Conservation (phyloP, 192 early-diverging fungal genomes). For the Powellomyces hirtus region DNA sequence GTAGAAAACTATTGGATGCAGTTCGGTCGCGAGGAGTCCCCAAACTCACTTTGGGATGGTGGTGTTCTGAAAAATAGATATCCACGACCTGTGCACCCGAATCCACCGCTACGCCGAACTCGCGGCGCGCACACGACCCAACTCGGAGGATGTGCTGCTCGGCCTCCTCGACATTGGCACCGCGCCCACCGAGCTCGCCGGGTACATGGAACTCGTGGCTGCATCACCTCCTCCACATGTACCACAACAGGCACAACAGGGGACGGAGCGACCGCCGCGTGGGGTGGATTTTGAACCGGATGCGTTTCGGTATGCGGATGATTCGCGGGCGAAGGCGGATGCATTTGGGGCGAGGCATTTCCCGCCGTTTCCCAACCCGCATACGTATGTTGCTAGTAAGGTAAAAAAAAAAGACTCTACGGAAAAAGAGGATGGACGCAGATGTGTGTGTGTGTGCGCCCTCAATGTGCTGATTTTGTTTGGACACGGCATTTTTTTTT, state of each 20-base stretch:
- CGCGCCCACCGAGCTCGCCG: not conserved
- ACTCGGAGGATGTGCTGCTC: constrained; percentile 5
- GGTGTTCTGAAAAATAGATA: not conserved
- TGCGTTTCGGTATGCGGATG: not conserved
- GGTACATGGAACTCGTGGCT: constrained; percentile 2
- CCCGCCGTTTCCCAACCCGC: constrained; percentile 20
- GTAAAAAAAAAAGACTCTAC: not conserved
- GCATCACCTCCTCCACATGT: no score
- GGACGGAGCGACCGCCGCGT: no score
- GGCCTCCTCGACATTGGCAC: constrained; percentile 6
- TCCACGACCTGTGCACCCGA: constrained; percentile 8
- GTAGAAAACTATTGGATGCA: not conserved
- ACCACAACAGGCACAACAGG: no score
- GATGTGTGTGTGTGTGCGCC: not conserved
- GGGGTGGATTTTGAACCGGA: constrained; percentile 1
- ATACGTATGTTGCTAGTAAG: constrained; percentile 10
- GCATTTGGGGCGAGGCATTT: not conserved
- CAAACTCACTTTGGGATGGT: not conserved
- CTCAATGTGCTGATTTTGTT: not conserved
- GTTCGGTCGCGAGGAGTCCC: not conserved
- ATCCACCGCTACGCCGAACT: constrained; percentile 4
- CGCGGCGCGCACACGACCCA: not conserved
- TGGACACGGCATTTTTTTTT: not conserved
- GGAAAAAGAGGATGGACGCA: no score
- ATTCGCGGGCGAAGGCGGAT: not conserved